phyloP scores from a whole-genome alignment of 805 yeast genomes.

The Dipodascus geniculatus region DNA sequence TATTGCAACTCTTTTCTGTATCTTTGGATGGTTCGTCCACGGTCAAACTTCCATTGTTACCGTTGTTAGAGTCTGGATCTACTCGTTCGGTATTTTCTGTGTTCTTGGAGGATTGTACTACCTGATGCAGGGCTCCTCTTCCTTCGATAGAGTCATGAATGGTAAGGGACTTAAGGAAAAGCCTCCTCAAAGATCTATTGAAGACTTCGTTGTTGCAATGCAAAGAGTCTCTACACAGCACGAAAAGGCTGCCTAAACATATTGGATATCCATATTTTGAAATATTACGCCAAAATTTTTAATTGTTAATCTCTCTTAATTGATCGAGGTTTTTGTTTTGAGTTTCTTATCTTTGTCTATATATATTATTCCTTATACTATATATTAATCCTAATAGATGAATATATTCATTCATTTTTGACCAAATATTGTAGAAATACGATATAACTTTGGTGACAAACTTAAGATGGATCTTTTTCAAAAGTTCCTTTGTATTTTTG shows the following conservation, averaged over 20 bases:
- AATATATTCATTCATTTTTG: no score
- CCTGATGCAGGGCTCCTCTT: conserved; percentile 55
- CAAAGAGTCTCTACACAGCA: conserved; percentile 57
- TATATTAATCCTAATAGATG: neutral
- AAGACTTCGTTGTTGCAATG: conserved; percentile 52
- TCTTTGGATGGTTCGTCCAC: conserved; percentile 97
- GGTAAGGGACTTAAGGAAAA: conserved; percentile 35
- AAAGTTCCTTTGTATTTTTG: no score
- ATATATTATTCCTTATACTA: neutral
- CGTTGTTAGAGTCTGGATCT: conserved; percentile 87
- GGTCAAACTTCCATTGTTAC: conserved; percentile 95
- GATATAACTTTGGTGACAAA: no score
- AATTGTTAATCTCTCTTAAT: conserved; percentile 1
- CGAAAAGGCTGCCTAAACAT: conserved; percentile 36
- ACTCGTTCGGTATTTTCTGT: conserved; percentile 96
- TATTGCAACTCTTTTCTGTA: conserved; percentile 82
- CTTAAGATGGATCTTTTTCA: no score
- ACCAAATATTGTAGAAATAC: no score
- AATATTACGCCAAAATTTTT: neutral
- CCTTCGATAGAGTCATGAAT: conserved; percentile 46
- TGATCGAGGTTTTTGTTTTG: neutral
- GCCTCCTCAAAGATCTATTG: conserved; percentile 38
- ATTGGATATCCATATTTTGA: conserved; percentile 23
- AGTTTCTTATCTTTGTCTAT: neutral
- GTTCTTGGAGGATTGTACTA: conserved; percentile 93